Evolutionary conservation across 495 filamentous ascomycete genomes (phyloP).

Genomic region (Hypoxylon fuscum): DNA sequence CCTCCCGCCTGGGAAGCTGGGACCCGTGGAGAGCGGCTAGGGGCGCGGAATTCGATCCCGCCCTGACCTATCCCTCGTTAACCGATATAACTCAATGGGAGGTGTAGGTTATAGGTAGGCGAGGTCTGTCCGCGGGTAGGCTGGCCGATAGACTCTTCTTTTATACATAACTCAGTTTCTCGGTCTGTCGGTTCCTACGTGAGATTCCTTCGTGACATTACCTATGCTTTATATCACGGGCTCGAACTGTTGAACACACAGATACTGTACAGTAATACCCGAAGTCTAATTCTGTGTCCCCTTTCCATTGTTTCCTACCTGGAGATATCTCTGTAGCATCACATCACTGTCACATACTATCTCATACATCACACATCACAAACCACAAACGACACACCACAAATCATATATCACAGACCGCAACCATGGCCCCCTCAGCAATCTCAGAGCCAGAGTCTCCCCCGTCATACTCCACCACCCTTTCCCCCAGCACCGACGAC

Average conservation of each 20-base stretch:
- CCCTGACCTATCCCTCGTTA: constrained; percentile 29
- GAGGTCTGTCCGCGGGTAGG: too few species aligned
- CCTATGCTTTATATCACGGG: too few species aligned
- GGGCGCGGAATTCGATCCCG: constrained; percentile 37
- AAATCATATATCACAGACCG: constrained; percentile 17
- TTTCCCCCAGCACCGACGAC: constrained; percentile 49
- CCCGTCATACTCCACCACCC: constrained; percentile 49
- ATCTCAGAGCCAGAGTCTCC: constrained; percentile 67
- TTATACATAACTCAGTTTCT: too few species aligned
- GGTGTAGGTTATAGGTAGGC: background rate
- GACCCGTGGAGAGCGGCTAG: too few species aligned
- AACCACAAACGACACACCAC: constrained; percentile 1
- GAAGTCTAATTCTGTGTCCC: too few species aligned
- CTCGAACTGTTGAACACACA: too few species aligned
- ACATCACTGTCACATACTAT: background rate
- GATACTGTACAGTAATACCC: too few species aligned
- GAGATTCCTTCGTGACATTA: too few species aligned
- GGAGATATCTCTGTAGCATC: background rate
- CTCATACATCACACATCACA: constrained; percentile 13
- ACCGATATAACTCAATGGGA: constrained; percentile 8
- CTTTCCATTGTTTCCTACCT: too few species aligned
- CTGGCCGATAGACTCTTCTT: too few species aligned
- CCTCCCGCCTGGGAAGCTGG: background rate
- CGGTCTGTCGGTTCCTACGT: too few species aligned
- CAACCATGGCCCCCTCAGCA: constrained; percentile 75